These are phyloP conservation scores for Fusarium longipes DNA, from an alignment of 2,329 filamentous ascomycete genomes.

Conservation along the genomic window DNA sequence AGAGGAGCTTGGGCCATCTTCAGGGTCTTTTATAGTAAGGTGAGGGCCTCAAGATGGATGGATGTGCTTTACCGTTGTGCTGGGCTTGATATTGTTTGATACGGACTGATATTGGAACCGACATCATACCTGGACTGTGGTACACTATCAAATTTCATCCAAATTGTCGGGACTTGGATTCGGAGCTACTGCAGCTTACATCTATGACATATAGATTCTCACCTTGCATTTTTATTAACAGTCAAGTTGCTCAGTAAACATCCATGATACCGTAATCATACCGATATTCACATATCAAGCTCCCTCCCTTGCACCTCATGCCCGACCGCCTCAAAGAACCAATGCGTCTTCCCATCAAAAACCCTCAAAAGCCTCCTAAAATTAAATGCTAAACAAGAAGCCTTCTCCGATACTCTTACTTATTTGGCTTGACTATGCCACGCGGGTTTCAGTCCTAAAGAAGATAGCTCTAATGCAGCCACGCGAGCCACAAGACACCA, in stretches of 20 bases:
- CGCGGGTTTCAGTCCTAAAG: slow-evolving; percentile 27
- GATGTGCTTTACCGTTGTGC: slow-evolving; percentile 1
- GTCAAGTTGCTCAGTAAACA: not conserved
- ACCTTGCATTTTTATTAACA: not conserved
- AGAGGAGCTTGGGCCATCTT: slow-evolving; percentile 39
- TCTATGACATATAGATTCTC: not conserved
- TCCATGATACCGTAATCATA: slow-evolving; percentile 13
- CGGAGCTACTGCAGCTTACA: not conserved
- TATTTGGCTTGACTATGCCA: slow-evolving; percentile 24
- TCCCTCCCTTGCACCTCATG: slow-evolving; percentile 14
- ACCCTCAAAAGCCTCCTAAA: slow-evolving; percentile 14
- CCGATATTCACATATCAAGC: slow-evolving; percentile 8
- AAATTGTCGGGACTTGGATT: slow-evolving; percentile 12
- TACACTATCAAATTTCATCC: slow-evolving; percentile 1
- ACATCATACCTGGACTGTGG: not conserved
- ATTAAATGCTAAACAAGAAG: slow-evolving; percentile 24
- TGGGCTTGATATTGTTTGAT: slow-evolving; percentile 10
- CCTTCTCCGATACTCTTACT: slow-evolving; percentile 13
- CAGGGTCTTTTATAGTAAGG: slow-evolving; percentile 6
- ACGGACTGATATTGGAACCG: not conserved
- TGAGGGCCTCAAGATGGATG: slow-evolving; percentile 17
- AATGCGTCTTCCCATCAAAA: not conserved
- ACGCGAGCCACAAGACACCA: slow-evolving; percentile 28
- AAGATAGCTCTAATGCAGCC: slow-evolving; percentile 31
- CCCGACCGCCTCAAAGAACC: slow-evolving; percentile 1